These are phyloP conservation scores for Rubroboletus pulcherrimus DNA, from an alignment of 768 basidiomycete species.

Conservation along the genomic window DNA sequence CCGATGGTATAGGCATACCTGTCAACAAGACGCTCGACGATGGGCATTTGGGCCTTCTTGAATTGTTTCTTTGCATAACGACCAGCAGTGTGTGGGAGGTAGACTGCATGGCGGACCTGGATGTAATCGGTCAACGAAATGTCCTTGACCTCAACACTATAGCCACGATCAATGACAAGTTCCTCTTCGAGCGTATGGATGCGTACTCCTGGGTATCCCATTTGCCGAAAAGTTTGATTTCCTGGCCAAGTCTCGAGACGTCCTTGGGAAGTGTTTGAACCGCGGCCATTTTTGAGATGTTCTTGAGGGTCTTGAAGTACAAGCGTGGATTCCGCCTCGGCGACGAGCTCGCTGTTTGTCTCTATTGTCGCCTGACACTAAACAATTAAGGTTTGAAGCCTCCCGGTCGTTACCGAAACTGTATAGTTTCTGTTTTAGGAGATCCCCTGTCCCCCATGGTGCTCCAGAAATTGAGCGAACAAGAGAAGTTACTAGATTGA, in stretches of 20 bases:
- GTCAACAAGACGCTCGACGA: slow-evolving; percentile 98
- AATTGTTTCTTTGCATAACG: slow-evolving; percentile 99
- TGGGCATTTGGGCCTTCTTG: slow-evolving; percentile 99
- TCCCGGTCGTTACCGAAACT: slow-evolving; percentile 27
- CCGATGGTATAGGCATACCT: slow-evolving; percentile 48
- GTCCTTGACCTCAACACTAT: slow-evolving; percentile 96
- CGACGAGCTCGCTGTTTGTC: slow-evolving; percentile 27
- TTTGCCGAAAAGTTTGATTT: slow-evolving; percentile 97
- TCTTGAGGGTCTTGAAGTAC: slow-evolving; percentile 31
- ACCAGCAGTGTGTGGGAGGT: slow-evolving; percentile 97
- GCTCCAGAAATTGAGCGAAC: background rate
- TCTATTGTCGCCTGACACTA: slow-evolving; percentile 10
- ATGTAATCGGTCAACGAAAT: slow-evolving; percentile 99
- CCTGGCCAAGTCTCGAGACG: slow-evolving; percentile 74
- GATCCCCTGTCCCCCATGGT: background rate
- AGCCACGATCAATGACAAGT: slow-evolving; percentile 16
- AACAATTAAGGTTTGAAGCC: slow-evolving; percentile 25
- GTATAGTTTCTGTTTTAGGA: slow-evolving; percentile 22
- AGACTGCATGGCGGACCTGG: slow-evolving; percentile 96
- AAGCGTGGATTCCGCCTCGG: slow-evolving; percentile 13
- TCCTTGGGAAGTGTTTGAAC: slow-evolving; percentile 77
- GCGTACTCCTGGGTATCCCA: slow-evolving; percentile 97
- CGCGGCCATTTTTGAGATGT: slow-evolving; percentile 54
- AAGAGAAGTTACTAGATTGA: background rate
- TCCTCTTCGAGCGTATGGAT: background rate